Base-by-base conservation (phyloP, 2,329 filamentous ascomycete genomes). In the Monosporascus sp. region DNA sequence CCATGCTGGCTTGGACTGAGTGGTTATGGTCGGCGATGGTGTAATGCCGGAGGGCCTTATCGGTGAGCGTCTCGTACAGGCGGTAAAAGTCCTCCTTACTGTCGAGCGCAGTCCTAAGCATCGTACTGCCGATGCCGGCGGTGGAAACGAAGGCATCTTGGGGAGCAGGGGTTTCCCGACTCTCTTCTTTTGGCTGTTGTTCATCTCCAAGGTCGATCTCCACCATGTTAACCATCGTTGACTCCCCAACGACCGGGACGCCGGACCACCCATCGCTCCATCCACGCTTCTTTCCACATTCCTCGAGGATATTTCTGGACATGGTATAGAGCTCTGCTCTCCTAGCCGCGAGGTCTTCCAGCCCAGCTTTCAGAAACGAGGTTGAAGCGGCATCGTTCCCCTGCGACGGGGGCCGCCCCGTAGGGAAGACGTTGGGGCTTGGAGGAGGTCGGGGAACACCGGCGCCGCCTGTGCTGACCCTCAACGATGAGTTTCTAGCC, bases 261-360 rank as follows among this genome's bases (percentile, higher is more conserved):
- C 81, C 75, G 27, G 77, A 76, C 91, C 89, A 95, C 0, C 87
- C 89, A 58, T 89, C 83, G 50, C 77, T 81, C 92, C 91, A 97
- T 3, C 83, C 85, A 22, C 83, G 77, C 54, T 82, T 81, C 63
- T 82, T 84, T 2, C 89, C 92, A 47, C 91, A 73, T 48, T 85
- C 80, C 62, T 93, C 87, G 0, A 97, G 75, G 5, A 94, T 81
- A 57, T 89, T 90, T 52, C 93, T 80, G 8, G 91, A 92, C 41
- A 96, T 74, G 52, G 89, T 75, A 56, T 91, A 87, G 2, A 97
- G 78, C 64, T 96, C 91, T 6, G 90, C 93, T 63, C 93, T 81
- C 55, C 85, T 84, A 45, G 89, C 89, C 37, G 92, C 89, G 24
- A 97, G 76, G 52, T 95, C 88, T 65, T 95, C 88, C 1, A 92